Conservation (phyloP, 352 stramenopile species). For the Paralagenidium karlingii region DNA sequence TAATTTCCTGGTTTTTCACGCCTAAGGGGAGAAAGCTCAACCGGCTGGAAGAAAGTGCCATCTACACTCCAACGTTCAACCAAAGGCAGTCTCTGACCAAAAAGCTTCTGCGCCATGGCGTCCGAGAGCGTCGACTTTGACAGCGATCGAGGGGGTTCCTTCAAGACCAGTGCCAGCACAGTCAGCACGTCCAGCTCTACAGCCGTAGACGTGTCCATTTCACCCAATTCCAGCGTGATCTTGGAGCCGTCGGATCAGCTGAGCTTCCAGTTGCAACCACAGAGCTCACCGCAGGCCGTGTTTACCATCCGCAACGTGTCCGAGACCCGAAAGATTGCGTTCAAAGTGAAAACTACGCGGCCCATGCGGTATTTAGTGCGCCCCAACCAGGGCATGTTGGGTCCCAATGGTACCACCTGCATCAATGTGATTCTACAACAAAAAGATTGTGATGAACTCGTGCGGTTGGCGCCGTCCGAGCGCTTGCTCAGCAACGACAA, state of each 20-base stretch:
- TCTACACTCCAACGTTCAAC: too few species aligned
- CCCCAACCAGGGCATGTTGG: constrained; percentile 76
- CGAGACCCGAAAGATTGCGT: constrained; percentile 70
- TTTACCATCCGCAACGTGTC: constrained; percentile 78
- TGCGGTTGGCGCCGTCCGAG: constrained; percentile 52
- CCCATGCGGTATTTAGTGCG: constrained; percentile 83
- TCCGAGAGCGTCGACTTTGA: too few species aligned
- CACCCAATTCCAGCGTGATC: constrained; percentile 64
- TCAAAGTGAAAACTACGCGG: constrained; percentile 84
- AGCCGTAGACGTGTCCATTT: constrained; percentile 35
- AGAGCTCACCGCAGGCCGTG: constrained; percentile 59
- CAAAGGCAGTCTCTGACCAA: too few species aligned
- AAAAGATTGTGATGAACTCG: constrained; percentile 77
- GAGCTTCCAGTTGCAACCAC: constrained; percentile 48
- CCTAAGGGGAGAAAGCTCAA: too few species aligned
- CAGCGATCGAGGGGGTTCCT: too few species aligned
- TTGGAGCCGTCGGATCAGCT: constrained; percentile 75
- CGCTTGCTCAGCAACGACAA: constrained; percentile 82
- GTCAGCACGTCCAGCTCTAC: too few species aligned
- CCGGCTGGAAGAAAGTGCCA: too few species aligned
- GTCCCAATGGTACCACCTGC: constrained; percentile 53
- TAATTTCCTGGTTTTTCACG: too few species aligned
- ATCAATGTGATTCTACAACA: constrained; percentile 85
- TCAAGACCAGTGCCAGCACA: too few species aligned
- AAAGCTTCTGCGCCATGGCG: too few species aligned